Evolutionary conservation across 2,329 filamentous ascomycete genomes (phyloP), one percentile per base, ranked within the genome.

Genomic region (Venturia oleaginea): DNA sequence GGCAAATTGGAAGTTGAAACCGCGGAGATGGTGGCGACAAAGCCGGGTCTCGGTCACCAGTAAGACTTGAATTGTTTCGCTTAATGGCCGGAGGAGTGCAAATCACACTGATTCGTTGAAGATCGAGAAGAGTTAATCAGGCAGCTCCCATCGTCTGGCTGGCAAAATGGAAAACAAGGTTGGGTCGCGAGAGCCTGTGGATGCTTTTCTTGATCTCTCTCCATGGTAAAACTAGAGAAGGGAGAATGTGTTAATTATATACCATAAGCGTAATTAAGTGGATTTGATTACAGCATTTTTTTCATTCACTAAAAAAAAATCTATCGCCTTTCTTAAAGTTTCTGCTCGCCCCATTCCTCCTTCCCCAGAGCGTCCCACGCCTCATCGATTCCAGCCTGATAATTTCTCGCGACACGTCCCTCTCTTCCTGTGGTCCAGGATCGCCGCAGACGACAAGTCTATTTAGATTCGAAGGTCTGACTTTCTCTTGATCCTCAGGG

Each of bases 381-480:
- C 68, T 84, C 81, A 22, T 77, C 74, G 65, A 78, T 74, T 19
- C 75, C 72, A 22, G 72, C 69, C 38, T 67, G 70, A 61, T 74
- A 65, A 63, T 80, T 78, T 38, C 78, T 79, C 19, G 76, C 77
- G 11, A 76, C 79, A 68, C 78, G 78, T 3, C 83, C 83, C 40
- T 73, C 40, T 15, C 63, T n/a, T n/a, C 63, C 19, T 57, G 42
- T 22, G 65, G 63, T 27, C 65, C 63, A 10, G 63, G 34, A 40
- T 66, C 63, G 51, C 68, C 72, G 38, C 80, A 76, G 63, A 80
- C 75, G 2, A 81, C 69, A 3, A 81, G 70, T 13, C 79, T 72
- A 67, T 81, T 81, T 0, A 77, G 78, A 62, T 79, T 80, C 34
- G 67, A 64, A 0, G 70, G 68, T 2, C 70, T 71, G 3, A 72